Evolutionary conservation across 75 land plant species (phyloP).

Genomic region (Larix kaempferi): DNA sequence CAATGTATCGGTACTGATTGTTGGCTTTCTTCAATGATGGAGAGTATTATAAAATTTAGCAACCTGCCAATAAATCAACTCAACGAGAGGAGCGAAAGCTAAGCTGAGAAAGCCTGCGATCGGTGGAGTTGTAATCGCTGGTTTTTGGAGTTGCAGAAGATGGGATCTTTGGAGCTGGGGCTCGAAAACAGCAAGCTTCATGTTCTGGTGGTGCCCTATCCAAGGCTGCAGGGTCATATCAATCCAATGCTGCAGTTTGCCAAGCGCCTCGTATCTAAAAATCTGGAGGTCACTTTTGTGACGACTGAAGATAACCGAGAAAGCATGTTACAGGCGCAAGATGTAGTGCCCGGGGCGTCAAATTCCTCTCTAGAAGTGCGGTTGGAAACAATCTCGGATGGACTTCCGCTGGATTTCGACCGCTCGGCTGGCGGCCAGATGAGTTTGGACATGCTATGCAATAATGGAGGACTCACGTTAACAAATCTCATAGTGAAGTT

Average conservation of each 20-base stretch:
- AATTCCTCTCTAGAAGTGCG: not conserved
- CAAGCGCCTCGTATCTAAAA: not conserved
- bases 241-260: constrained; percentile 9
- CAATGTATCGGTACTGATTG: too few species aligned
- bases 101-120: too few species aligned
- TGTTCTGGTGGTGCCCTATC: constrained; percentile 7
- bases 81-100: too few species aligned
- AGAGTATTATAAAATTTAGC: too few species aligned
- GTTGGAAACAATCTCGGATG: not conserved
- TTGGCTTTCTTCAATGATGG: too few species aligned
- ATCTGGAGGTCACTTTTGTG: not conserved
- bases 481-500: constrained; percentile 21
- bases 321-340: not conserved
- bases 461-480: not conserved
- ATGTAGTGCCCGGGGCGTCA: not conserved
- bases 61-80: too few species aligned
- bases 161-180: not conserved
- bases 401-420: not conserved
- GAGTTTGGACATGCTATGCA: not conserved
- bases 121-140: too few species aligned
- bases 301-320: not conserved
- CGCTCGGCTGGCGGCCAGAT: too few species aligned
- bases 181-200: not conserved
- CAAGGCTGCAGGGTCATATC: constrained; percentile 13
- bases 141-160: not conserved